These are phyloP conservation scores for Tephrocybe sp. DNA, from an alignment of 768 basidiomycete genomes.

Conservation along the genomic window DNA sequence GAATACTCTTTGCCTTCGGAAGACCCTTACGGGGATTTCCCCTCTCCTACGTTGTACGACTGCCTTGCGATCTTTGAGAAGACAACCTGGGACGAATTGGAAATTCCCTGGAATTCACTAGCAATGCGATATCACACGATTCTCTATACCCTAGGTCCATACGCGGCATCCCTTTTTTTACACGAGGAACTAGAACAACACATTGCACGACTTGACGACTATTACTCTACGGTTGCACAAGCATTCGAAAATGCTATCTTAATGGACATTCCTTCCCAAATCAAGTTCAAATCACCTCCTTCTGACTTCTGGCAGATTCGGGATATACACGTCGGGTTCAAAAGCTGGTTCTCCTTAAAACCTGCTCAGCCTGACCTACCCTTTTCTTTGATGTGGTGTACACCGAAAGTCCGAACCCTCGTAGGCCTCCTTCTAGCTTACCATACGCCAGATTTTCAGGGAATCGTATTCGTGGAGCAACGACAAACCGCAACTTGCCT, in stretches of 20 bases:
- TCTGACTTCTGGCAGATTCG: conserved; percentile 31
- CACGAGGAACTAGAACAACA: conserved; percentile 57
- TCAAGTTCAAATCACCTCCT: conserved; percentile 26
- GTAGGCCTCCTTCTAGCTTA: conserved; percentile 58
- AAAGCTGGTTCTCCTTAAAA: conserved; percentile 43
- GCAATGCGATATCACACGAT: conserved; percentile 61
- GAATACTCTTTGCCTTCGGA: conserved; percentile 52
- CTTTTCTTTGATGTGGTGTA: conserved; percentile 60
- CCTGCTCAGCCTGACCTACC: conserved; percentile 32
- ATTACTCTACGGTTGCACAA: conserved; percentile 16
- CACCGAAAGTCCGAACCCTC: conserved; percentile 68
- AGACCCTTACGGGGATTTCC: conserved; percentile 48
- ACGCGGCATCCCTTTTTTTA: conserved; percentile 71
- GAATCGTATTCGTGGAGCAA: conserved; percentile 86
- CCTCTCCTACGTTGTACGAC: conserved; percentile 40
- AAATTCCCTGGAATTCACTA: conserved; percentile 59
- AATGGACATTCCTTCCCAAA: conserved; percentile 11
- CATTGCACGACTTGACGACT: conserved; percentile 34
- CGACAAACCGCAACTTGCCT: conserved; percentile 75
- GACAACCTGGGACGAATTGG: conserved; percentile 49
- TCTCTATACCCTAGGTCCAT: conserved; percentile 63
- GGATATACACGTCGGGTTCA: conserved; percentile 44
- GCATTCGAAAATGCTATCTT: conserved; percentile 17
- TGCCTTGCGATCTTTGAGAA: conserved; percentile 33
- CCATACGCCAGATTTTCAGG: conserved; percentile 60